Conservation (phyloP, 2,329 filamentous ascomycete species). For the Graphilbum ipis-grandicollis region DNA sequence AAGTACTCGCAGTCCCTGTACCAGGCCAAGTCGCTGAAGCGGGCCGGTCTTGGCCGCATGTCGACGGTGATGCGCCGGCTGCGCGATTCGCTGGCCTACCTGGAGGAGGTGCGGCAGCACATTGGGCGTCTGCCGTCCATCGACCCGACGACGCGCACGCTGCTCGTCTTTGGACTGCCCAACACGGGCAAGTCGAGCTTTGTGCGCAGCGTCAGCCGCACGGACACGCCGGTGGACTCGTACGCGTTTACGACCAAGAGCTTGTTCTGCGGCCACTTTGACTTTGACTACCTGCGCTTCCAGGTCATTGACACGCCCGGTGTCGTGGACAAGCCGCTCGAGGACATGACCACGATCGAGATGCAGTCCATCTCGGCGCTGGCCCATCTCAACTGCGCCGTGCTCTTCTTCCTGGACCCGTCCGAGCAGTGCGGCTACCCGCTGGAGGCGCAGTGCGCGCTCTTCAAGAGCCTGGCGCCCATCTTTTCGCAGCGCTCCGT, state of each 20-base stretch:
- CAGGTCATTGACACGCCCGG: slow-evolving; percentile 89
- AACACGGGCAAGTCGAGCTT: slow-evolving; percentile 98
- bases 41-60: slow-evolving; percentile 91
- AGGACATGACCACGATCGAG: slow-evolving; percentile 99
- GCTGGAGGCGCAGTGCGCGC: slow-evolving; percentile 76
- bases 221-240: slow-evolving; percentile 92
- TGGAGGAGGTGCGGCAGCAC: slow-evolving; percentile 93
- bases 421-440: slow-evolving; percentile 95
- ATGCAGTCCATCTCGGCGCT: slow-evolving; percentile 98
- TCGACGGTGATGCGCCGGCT: slow-evolving; percentile 89
- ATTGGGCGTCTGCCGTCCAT: slow-evolving; percentile 95
- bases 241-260: slow-evolving; percentile 95
- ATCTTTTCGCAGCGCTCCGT: slow-evolving; percentile 95
- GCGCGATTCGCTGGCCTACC: slow-evolving; percentile 86
- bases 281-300: slow-evolving; percentile 84
- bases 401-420: slow-evolving; percentile 96
- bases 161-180: slow-evolving; percentile 93
- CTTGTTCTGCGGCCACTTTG: slow-evolving; percentile 93
- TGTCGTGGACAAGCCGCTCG: slow-evolving; percentile 89
- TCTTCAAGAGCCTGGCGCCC: slow-evolving; percentile 94
- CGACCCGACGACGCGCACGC: slow-evolving; percentile 89
- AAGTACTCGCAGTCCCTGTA: slow-evolving; percentile 87
- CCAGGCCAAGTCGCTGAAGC: slow-evolving; percentile 98
- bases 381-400: slow-evolving; percentile 85
- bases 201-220: slow-evolving; percentile 76